Percentiles rank a stretch among this genome's conserved stretches.
phyloP scores from a whole-genome alignment of 1,284 basidiomycete species.

The Rhodotorula sp. region DNA sequence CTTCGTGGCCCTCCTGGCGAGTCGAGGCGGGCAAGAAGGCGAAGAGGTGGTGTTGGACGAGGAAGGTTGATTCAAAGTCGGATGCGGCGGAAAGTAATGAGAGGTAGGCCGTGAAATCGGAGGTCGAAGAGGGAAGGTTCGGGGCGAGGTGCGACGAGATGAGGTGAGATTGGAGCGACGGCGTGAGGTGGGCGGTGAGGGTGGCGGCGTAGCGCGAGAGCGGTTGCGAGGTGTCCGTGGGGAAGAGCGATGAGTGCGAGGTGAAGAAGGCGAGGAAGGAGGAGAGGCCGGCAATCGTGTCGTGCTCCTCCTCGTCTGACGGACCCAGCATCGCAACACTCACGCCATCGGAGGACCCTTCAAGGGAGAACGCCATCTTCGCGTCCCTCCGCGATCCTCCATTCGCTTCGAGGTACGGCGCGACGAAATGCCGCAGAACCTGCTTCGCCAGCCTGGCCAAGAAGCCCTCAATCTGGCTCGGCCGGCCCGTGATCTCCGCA shows the following conservation, averaged over 20 bases:
- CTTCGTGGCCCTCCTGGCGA: background rate
- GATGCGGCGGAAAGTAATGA: constrained; percentile 8
- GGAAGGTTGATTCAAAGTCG: constrained; percentile 26
- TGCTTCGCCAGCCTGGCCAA: constrained; percentile 30
- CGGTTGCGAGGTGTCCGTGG: background rate
- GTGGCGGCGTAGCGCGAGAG: constrained; percentile 24
- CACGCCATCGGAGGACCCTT: too few species aligned
- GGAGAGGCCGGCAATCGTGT: constrained; percentile 8
- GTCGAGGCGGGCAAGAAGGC: constrained; percentile 30
- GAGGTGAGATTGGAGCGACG: constrained; percentile 32
- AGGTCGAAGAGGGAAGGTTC: constrained; percentile 22
- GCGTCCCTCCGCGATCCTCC: background rate
- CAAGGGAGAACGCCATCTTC: background rate
- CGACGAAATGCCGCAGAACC: constrained; percentile 27
- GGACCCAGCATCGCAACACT: background rate
- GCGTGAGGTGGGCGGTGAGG: constrained; percentile 34
- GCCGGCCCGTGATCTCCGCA: constrained; percentile 12
- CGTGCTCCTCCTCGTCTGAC: background rate
- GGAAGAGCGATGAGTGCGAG: constrained; percentile 29
- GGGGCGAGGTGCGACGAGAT: constrained; percentile 32
- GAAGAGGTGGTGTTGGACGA: constrained; percentile 18
- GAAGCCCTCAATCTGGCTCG: constrained; percentile 13
- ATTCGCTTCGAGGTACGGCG: constrained; percentile 31
- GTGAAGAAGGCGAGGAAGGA: constrained; percentile 32
- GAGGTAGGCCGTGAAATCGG: constrained; percentile 19